Evolutionary conservation across 495 filamentous ascomycete species (phyloP), one percentile per base, ranked within the genome.

Genomic region (Neurospora sp.): DNA sequence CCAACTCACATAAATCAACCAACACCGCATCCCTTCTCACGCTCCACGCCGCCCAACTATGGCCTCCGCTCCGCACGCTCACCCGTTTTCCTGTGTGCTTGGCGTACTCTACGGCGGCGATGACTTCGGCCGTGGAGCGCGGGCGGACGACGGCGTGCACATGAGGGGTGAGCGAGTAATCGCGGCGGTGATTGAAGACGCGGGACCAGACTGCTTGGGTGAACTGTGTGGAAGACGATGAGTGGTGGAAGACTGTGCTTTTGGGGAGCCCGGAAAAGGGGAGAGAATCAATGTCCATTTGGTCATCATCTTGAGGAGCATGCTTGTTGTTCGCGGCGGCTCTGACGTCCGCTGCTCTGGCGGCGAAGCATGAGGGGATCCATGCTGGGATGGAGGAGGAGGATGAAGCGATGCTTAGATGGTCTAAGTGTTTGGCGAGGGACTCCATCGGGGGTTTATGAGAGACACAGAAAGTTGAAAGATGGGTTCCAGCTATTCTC

Each of bases 41-140:
- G 72, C 82, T 85, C 87, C 87, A 89, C 1, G 80, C 85, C 0
- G 85, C 84, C 85, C 83, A 87, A 34, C 82, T 84, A 73, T 89
- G 87, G 0, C 87, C 87, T n/a, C 87, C 87, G 5, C 85, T 85
- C 11, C 87, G 81, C 36, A 89, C 83, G 4, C 84, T 84, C 19
- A 89, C 79, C 0, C 84, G 77, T 62, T 77, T 83, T 5, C 80
- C 75, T n/a, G 74, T 48, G n/a, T 80, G 71, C 0, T 71, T 79
- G 1, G 87, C 87, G 15, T 88, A 74, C 62, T 83, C 74, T 0
- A 89, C 86, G 0, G 83, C 83, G 13, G 81, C 77, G 3, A 83
- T 72, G 2, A 89, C 78, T 70, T 88, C 82, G 24, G 79, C 71
- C 15, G 76, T 76, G 9, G 72, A 74, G 8, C 77, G 79, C 8